These are phyloP conservation scores for Melanogaster broomeanus DNA, from an alignment of 768 basidiomycete species.

Conservation along the genomic window DNA sequence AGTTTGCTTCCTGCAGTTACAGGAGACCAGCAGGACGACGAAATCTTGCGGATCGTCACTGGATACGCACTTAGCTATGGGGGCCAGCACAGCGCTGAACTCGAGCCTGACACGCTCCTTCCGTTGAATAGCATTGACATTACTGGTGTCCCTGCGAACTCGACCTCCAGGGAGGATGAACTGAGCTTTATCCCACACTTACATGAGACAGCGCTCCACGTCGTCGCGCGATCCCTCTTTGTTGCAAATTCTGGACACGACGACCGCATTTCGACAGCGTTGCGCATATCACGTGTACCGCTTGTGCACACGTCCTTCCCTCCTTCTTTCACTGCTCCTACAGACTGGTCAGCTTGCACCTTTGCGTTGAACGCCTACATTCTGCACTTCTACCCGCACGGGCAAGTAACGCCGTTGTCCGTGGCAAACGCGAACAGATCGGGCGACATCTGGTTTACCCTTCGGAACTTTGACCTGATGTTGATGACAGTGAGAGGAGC, in stretches of 20 bases:
- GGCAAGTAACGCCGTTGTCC: conserved; percentile 50
- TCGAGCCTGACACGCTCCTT: conserved; percentile 46
- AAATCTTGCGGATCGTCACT: conserved; percentile 53
- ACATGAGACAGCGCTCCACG: conserved; percentile 35
- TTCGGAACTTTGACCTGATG: conserved; percentile 58
- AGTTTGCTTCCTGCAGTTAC: too few relatives aligned
- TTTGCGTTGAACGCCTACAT: conserved; percentile 62
- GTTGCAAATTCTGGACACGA: conserved; percentile 68
- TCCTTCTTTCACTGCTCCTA: conserved; percentile 40
- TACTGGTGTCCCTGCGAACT: conserved; percentile 8
- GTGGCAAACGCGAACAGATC: conserved; percentile 56
- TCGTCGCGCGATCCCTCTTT: conserved; percentile 57
- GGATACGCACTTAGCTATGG: conserved; percentile 56
- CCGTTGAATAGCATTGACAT: conserved; percentile 47
- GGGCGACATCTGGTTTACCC: conserved; percentile 65
- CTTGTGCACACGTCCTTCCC: conserved; percentile 60
- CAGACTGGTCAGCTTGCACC: conserved; percentile 19
- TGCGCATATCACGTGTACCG: conserved; percentile 51
- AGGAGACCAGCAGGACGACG: conserved; percentile 51
- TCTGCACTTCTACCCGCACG: conserved; percentile 69
- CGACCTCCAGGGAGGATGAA: background rate
- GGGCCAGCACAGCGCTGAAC: conserved; percentile 33
- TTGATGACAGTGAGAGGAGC: conserved; percentile 50
- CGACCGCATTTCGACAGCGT: conserved; percentile 54
- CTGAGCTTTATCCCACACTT: conserved; percentile 40